Percentiles rank a stretch among this genome's conserved stretches.
Evolutionary conservation across 768 basidiomycete genomes (phyloP).

Genomic region (Brasilioporus rufonigricans): DNA sequence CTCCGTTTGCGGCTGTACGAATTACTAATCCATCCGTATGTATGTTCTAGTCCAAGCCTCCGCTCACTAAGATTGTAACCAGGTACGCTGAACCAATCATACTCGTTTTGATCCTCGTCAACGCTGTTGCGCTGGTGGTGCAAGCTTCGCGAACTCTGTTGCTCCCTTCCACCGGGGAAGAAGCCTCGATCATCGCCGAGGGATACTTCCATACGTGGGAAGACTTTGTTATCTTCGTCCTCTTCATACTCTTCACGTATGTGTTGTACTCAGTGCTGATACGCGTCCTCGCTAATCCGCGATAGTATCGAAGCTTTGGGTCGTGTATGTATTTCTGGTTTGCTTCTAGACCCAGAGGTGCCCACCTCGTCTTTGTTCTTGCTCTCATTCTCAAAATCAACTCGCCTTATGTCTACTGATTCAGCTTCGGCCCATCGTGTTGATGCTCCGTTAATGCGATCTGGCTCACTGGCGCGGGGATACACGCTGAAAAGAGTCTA

Average conservation of each 20-base stretch:
- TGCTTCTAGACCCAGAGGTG: constrained; percentile 82
- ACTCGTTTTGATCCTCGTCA: constrained; percentile 77
- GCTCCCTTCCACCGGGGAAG: constrained; percentile 44
- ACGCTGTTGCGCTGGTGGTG: constrained; percentile 80
- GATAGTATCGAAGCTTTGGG: constrained; percentile 78
- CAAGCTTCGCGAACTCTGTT: constrained; percentile 69
- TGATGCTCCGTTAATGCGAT: constrained; percentile 21
- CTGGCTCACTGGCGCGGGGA: constrained; percentile 42
- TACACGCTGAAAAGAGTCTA: constrained; percentile 45
- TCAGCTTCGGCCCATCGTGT: constrained; percentile 28
- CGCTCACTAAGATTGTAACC: not conserved
- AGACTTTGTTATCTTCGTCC: constrained; percentile 77
- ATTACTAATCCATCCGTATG: constrained; percentile 73
- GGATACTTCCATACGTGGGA: constrained; percentile 92
- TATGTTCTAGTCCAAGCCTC: constrained; percentile 14
- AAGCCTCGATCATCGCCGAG: constrained; percentile 41
- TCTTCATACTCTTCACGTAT: constrained; percentile 87
- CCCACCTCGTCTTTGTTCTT: constrained; percentile 49
- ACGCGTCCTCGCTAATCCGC: not conserved
- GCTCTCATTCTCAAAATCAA: constrained; percentile 30
- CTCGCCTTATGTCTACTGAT: constrained; percentile 23
- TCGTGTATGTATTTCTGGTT: constrained; percentile 85
- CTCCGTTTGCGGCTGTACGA: constrained; percentile 63
- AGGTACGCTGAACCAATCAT: constrained; percentile 89
- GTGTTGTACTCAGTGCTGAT: constrained; percentile 29